phyloP scores from a whole-genome alignment of 805 yeast genomes.

The Teunomyces funiuensis region DNA sequence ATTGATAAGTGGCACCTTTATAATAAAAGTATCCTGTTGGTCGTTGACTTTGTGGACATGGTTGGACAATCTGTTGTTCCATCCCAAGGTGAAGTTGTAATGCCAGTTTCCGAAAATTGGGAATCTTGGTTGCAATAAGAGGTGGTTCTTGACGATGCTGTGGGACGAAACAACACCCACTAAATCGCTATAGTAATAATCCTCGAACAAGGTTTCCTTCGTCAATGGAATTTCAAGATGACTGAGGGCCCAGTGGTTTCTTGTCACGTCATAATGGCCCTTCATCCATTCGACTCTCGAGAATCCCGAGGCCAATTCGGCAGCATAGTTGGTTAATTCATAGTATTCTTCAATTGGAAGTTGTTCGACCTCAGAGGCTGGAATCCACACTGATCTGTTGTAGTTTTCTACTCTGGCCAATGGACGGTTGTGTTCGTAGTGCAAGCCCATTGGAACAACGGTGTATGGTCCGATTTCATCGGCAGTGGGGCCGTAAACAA shows the following conservation, averaged over 20 bases:
- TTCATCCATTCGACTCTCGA: conserved; percentile 77
- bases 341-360: conserved; percentile 82
- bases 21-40: conserved; percentile 50
- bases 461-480: conserved; percentile 46
- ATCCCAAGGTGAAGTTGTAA: conserved; percentile 94
- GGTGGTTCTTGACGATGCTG: conserved; percentile 38
- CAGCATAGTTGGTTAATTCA: conserved; percentile 75
- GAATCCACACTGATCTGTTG: conserved; percentile 81
- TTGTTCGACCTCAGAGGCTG: conserved; percentile 71
- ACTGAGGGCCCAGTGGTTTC: conserved; percentile 58
- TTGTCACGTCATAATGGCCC: conserved; percentile 46
- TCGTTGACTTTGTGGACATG: conserved; percentile 45
- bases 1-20: conserved; percentile 69
- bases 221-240: conserved; percentile 60
- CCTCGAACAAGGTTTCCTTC: conserved; percentile 35
- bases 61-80: conserved; percentile 62
- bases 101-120: conserved; percentile 98
- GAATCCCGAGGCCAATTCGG: conserved; percentile 66
- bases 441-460: conserved; percentile 49
- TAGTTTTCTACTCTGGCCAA: conserved; percentile 58
- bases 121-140: conserved; percentile 78
- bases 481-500: conserved; percentile 57
- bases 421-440: conserved; percentile 67
- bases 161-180: conserved; percentile 93
- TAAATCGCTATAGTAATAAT: conserved; percentile 78